Conservation (phyloP, 192 early-diverging fungal species). For the Coemansia sp. region DNA sequence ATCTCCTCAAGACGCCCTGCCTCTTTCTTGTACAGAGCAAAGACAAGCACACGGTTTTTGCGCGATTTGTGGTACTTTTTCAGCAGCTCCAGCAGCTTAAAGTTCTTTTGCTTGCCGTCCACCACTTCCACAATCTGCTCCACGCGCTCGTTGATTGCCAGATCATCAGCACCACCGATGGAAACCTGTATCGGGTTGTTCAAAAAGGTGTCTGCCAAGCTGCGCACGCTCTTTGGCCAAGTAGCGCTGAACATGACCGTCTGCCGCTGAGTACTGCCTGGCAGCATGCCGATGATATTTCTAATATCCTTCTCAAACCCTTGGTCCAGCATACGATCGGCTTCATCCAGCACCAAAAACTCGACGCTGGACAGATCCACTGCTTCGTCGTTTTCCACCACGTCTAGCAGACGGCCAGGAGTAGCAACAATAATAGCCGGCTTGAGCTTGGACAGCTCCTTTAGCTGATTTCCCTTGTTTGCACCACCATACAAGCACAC, state of each 20-base stretch:
- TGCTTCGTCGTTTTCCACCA: conserved; percentile 73
- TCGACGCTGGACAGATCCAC: conserved; percentile 76
- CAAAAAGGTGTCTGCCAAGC: conserved; percentile 81
- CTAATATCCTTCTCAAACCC: conserved; percentile 91
- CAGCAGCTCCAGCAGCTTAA: conserved; percentile 71
- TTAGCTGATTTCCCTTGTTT: conserved; percentile 71
- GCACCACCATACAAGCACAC: conserved; percentile 91
- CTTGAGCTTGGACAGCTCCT: conserved; percentile 50
- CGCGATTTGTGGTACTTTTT: conserved; percentile 79
- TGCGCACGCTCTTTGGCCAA: conserved; percentile 88
- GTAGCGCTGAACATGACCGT: conserved; percentile 97
- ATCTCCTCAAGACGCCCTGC: conserved; percentile 75
- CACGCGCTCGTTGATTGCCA: conserved; percentile 82
- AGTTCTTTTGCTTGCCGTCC: conserved; percentile 73
- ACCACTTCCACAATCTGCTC: conserved; percentile 89
- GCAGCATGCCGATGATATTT: conserved; percentile 73
- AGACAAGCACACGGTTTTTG: conserved; percentile 88
- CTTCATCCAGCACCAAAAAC: conserved; percentile 94
- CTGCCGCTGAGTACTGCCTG: conserved; percentile 72
- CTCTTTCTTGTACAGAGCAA: conserved; percentile 97
- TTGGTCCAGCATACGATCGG: conserved; percentile 95
- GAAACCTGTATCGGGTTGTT: conserved; percentile 74
- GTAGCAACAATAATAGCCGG: conserved; percentile 84
- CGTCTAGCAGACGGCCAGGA: conserved; percentile 92
- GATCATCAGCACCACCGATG: conserved; percentile 85